A percentile compares a stretch with the other conserved stretches of the same genome.
Conservation (phyloP, 352 stramenopile species). For the Pseudoperonospora humuli region DNA sequence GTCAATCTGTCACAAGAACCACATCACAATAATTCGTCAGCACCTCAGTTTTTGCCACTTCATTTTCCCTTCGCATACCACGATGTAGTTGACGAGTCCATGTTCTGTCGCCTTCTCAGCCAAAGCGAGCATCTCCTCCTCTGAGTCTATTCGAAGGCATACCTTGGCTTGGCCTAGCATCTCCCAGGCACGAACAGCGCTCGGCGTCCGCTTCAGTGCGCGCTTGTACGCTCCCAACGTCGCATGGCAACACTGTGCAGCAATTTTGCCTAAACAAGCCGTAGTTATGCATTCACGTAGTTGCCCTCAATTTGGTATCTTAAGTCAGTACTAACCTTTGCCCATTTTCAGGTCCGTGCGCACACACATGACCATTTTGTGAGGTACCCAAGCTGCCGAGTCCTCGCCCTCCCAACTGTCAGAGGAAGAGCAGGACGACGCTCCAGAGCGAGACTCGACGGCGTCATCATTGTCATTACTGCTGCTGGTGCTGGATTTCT, state of each 20-base stretch:
- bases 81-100: constrained; percentile 73
- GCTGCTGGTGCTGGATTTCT: constrained; percentile 1
- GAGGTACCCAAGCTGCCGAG: constrained; percentile 47
- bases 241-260: constrained; percentile 84
- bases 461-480: constrained; percentile 5
- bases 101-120: constrained; percentile 48
- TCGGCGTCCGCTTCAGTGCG: constrained; percentile 64
- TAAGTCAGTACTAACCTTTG: constrained; percentile 91
- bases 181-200: constrained; percentile 66
- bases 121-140: constrained; percentile 71
- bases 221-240: constrained; percentile 93
- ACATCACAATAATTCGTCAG: no score
- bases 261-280: constrained; percentile 70
- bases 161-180: constrained; percentile 83
- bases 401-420: constrained; percentile 68
- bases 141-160: constrained; percentile 80
- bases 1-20: constrained; percentile 43
- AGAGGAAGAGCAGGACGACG: constrained; percentile 23
- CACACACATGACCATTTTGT: constrained; percentile 94
- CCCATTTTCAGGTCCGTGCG: constrained; percentile 94
- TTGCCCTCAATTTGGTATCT: no score
- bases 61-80: no score
- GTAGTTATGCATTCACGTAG: no score
- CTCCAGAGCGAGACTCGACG: background rate
- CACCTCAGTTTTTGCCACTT: no score